Percentiles rank a stretch among this genome's conserved stretches.
These are phyloP conservation scores for Talaromyces sp. DNA, from an alignment of 2,329 filamentous ascomycete species.

Conservation along the genomic window DNA sequence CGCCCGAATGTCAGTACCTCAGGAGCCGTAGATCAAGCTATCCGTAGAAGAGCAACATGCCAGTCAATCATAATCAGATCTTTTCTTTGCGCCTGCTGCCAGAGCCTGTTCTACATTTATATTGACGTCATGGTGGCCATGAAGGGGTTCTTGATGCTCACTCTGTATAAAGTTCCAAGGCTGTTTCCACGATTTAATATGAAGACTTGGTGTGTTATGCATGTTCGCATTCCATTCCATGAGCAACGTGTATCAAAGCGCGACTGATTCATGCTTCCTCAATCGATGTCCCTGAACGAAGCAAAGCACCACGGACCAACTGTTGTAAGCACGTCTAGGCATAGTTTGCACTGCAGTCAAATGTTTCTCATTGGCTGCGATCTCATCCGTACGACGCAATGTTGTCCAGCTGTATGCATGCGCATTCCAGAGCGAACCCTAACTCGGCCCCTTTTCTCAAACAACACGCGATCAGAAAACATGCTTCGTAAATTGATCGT, in stretches of 20 bases:
- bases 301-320: too few species aligned
- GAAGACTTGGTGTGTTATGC: neutral
- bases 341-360: neutral
- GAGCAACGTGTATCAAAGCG: neutral
- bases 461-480: neutral
- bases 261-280: too few species aligned
- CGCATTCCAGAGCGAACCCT: slow-evolving; percentile 16
- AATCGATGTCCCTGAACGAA: too few species aligned
- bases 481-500: neutral
- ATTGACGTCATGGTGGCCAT: neutral
- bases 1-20: neutral
- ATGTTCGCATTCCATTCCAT: slow-evolving; percentile 14
- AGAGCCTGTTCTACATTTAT: neutral
- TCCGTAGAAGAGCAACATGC: neutral
- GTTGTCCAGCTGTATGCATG: neutral
- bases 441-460: neutral
- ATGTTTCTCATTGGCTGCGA: neutral
- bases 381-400: neutral
- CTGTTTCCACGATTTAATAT: neutral
- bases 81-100: neutral
- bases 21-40: neutral
- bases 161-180: too few species aligned
- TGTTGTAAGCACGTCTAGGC: neutral
- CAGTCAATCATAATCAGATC: neutral
- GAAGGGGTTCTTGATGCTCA: neutral